Evolutionary conservation across 768 basidiomycete genomes (phyloP).

Genomic region (Amanita rimosa): DNA sequence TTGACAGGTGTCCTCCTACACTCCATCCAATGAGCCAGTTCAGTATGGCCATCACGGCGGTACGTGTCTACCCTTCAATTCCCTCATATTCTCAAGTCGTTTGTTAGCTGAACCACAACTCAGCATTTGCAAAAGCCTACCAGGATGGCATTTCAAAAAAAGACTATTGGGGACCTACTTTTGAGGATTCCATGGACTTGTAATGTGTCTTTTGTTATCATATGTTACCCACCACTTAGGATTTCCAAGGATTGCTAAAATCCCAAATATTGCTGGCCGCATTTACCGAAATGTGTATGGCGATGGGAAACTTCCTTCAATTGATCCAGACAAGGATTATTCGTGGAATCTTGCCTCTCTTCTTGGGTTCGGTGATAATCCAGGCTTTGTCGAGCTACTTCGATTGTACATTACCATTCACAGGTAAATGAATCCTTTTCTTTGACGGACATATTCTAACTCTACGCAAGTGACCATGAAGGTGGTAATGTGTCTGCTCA

Average conservation of each 20-base stretch:
- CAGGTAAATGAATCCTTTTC: conserved; percentile 32
- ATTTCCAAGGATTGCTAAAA: conserved; percentile 76
- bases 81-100: conserved; percentile 2
- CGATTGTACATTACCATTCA: conserved; percentile 96
- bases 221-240: not conserved
- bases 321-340: conserved; percentile 80
- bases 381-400: conserved; percentile 86
- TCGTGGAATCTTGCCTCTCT: conserved; percentile 82
- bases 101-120: conserved; percentile 79
- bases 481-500: conserved; percentile 98
- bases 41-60: conserved; percentile 89
- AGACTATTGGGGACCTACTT: conserved; percentile 94
- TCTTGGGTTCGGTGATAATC: conserved; percentile 85
- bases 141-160: conserved; percentile 85
- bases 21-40: conserved; percentile 99
- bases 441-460: not conserved
- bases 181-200: conserved; percentile 87
- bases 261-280: conserved; percentile 92
- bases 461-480: conserved; percentile 70
- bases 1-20: conserved; percentile 87
- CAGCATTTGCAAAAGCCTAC: conserved; percentile 93
- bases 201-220: conserved; percentile 17
- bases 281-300: conserved; percentile 86
- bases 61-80: conserved; percentile 19
- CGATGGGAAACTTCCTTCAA: conserved; percentile 75